Conservation (phyloP, 495 filamentous ascomycete species). For the Aspergillus conjunctus region DNA sequence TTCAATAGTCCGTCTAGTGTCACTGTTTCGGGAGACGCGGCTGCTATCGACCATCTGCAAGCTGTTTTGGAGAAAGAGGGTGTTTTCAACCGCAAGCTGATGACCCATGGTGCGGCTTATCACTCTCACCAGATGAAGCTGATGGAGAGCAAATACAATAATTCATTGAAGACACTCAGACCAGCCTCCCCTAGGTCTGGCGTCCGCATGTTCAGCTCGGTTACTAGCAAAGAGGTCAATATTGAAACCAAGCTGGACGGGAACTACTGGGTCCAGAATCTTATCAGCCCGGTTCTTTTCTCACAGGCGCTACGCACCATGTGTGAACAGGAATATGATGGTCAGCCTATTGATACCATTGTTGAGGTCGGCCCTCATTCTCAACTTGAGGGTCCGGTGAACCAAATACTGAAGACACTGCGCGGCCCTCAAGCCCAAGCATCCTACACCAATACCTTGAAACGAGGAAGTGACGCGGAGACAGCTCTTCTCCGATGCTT, state of each 20-base stretch:
- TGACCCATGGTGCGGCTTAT: constrained; percentile 17
- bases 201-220: constrained; percentile 19
- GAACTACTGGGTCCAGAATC: constrained; percentile 26
- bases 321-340: constrained; percentile 12
- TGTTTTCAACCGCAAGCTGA: constrained; percentile 16
- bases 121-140: constrained; percentile 19
- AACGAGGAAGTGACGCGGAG: constrained; percentile 13
- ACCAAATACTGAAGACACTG: constrained; percentile 16
- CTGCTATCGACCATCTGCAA: constrained; percentile 13
- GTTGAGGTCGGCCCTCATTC: constrained; percentile 20
- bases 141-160: constrained; percentile 14
- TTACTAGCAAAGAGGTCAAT: constrained; percentile 14
- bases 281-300: constrained; percentile 25
- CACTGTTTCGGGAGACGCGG: constrained; percentile 12
- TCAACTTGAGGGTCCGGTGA: constrained; percentile 14
- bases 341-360: constrained; percentile 1
- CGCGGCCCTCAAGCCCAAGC: constrained; percentile 1
- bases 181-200: not conserved
- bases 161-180: constrained; percentile 5
- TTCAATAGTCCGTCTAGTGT: constrained; percentile 20
- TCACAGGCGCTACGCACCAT: constrained; percentile 11
- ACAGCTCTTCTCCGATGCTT: constrained; percentile 7
- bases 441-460: constrained; percentile 17
- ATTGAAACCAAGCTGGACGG: constrained; percentile 19
- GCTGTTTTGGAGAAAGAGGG: constrained; percentile 11